Base-by-base conservation (phyloP, 352 stramenopile species). In the Blastocystis sp. region DNA sequence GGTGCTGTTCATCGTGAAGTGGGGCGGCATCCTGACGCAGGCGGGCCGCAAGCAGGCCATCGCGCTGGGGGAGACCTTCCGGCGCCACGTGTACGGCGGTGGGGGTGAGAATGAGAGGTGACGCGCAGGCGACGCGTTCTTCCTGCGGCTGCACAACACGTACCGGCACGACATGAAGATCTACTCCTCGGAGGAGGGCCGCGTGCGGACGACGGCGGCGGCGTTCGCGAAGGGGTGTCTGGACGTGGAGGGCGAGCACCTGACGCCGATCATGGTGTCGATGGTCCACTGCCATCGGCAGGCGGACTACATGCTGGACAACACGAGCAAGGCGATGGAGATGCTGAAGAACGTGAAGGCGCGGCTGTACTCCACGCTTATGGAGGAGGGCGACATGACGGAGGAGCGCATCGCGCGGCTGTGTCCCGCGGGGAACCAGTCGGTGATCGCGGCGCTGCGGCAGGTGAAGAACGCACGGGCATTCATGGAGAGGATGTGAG, bases 81-180 rank as follows among this genome's bases (percentile, higher is more conserved):
- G 93, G 42, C 90, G 93, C 68, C 90, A 92, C 57, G 91, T 95
- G 74, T 96, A 96, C 88, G 78, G 78, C 79, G 68, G 74, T 82
- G 59, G 48, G 24, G 1, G 4, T 57, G 34, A 3, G 19, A 52
- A 11, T 10, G 40, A n/a, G 3, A 28, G 2, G 10, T 87, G 2
- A 71, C n/a, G 34, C n/a, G 76, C 91, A 63, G 89, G 90, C 17
- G 61, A 87, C 59, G 77, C 62, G 7, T 91, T 91, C 76, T 94
- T 99, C 82, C 92, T 99, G 69, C 94, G 97, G 34, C 92, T 99
- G 52, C 97, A 99, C 92, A 98, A 96, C 60, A 99, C 97, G 0
- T 99, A 99, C 90, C 94, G 97, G 3, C 97, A 99, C 92, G 97
- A 99, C 90, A 92, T 99, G 43, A 99, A 99, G 90, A 99, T 99